Evolutionary conservation across 139 green algal species (phyloP).

Genomic region (Picochlorum sp.): DNA sequence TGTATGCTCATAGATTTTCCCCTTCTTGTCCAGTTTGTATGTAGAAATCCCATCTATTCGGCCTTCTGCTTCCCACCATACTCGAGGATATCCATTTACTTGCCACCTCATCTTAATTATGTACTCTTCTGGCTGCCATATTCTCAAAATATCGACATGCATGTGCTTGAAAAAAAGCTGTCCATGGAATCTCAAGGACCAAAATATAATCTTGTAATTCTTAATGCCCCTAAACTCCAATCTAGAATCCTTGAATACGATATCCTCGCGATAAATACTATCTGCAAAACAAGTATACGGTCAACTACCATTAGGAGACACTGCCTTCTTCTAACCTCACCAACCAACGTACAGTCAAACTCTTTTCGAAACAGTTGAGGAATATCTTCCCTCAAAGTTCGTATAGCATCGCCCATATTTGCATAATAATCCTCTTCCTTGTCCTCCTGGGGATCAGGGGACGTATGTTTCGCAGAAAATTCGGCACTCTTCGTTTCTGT

Average conservation of each 20-base stretch:
- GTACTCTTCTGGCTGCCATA: constrained; percentile 83
- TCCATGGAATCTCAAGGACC: constrained; percentile 81
- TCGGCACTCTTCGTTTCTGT: constrained; percentile 2
- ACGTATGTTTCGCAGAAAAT: not conserved
- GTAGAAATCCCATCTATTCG: constrained; percentile 85
- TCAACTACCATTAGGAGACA: constrained; percentile 27
- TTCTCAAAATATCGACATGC: constrained; percentile 76
- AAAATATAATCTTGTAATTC: constrained; percentile 90
- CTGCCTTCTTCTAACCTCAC: too few relatives aligned
- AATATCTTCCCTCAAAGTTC: constrained; percentile 79
- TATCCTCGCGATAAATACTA: constrained; percentile 82
- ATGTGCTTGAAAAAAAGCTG: constrained; percentile 77
- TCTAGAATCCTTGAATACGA: constrained; percentile 78
- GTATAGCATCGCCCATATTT: constrained; percentile 87
- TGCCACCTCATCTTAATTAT: constrained; percentile 84
- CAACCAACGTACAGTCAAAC: constrained; percentile 45
- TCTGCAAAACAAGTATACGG: constrained; percentile 35
- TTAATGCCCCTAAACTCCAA: constrained; percentile 75
- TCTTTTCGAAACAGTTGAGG: constrained; percentile 78
- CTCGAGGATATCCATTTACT: constrained; percentile 70
- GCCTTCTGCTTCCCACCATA: constrained; percentile 79
- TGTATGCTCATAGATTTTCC: constrained; percentile 82
- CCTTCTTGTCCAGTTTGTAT: constrained; percentile 80
- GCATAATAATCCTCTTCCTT: constrained; percentile 80
- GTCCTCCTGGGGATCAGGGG: not conserved